Percentiles rank a stretch among this genome's conserved stretches.
Evolutionary conservation across 2,329 filamentous ascomycete genomes (phyloP).

Genomic region (Calonectria pseudoreteaudii): DNA sequence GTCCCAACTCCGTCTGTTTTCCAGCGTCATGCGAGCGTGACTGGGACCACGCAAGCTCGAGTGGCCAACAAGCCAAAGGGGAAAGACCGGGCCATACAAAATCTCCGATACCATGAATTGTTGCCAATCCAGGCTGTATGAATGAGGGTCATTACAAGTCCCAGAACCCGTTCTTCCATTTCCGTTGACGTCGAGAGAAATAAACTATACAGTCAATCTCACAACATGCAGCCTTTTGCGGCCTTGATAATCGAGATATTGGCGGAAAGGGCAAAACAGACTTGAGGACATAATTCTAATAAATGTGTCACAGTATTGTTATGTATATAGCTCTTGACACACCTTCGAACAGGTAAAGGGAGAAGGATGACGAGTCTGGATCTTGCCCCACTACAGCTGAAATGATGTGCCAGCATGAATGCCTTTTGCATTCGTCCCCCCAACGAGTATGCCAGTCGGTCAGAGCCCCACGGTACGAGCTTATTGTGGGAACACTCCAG

Average conservation of each 20-base stretch:
- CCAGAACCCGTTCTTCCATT: not conserved
- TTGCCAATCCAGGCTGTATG: not conserved
- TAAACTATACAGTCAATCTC: not conserved
- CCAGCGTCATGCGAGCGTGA: not conserved
- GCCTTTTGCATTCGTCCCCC: not conserved
- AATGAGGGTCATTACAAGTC: not conserved
- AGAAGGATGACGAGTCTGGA: not conserved
- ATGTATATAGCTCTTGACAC: not conserved
- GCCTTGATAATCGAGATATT: not conserved
- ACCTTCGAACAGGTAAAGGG: not conserved
- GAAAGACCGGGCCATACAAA: not conserved
- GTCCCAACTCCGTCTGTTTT: not conserved
- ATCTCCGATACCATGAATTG: not conserved
- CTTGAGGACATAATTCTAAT: not conserved
- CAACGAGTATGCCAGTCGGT: not conserved
- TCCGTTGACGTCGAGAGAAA: not conserved
- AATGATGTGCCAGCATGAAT: constrained; percentile 16
- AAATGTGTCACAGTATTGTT: not conserved
- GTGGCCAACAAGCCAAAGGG: not conserved
- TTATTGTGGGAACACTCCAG: not conserved
- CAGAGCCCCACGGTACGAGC: not conserved
- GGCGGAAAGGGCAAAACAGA: not conserved
- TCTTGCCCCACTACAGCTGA: not conserved
- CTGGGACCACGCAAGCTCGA: not conserved
- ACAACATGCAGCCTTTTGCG: not conserved